Conservation (phyloP, 2,329 filamentous ascomycete species). For the Aspergillus sp. region DNA sequence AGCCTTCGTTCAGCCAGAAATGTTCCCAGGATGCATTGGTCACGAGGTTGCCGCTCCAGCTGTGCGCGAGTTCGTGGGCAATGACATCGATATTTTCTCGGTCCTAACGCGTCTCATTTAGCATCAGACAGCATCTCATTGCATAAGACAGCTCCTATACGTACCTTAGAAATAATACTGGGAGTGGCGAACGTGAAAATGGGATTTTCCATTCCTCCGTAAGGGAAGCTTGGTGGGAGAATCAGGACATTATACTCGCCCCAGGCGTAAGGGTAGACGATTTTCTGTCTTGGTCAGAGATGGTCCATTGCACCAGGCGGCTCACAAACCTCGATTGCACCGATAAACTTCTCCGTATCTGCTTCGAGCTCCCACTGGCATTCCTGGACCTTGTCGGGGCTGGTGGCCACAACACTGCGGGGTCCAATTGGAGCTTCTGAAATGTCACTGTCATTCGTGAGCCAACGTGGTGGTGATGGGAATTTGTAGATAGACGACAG, state of each 20-base stretch:
- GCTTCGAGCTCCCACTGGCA: conserved; percentile 90
- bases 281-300: conserved; percentile 43
- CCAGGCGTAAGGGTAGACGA: conserved; percentile 88
- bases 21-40: conserved; percentile 56
- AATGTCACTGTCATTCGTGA: conserved; percentile 65
- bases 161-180: conserved; percentile 79
- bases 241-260: conserved; percentile 93
- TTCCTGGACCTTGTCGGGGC: conserved; percentile 79
- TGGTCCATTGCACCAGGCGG: not conserved
- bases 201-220: conserved; percentile 83
- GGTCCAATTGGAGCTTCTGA: conserved; percentile 83
- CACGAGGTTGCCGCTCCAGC: conserved; percentile 82
- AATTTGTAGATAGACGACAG: not conserved
- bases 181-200: conserved; percentile 95
- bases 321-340: conserved; percentile 69
- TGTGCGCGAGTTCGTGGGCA: conserved; percentile 75
- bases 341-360: conserved; percentile 89
- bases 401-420: conserved; percentile 79
- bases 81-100: conserved; percentile 94
- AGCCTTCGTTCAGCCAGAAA: conserved; percentile 71
- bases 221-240: conserved; percentile 85
- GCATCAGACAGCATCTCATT: not conserved
- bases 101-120: conserved; percentile 47
- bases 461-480: not conserved
- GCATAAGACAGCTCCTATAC: not conserved